These are phyloP conservation scores for Ophiocytium majus DNA, from an alignment of 352 stramenopile genomes.

Conservation along the genomic window DNA sequence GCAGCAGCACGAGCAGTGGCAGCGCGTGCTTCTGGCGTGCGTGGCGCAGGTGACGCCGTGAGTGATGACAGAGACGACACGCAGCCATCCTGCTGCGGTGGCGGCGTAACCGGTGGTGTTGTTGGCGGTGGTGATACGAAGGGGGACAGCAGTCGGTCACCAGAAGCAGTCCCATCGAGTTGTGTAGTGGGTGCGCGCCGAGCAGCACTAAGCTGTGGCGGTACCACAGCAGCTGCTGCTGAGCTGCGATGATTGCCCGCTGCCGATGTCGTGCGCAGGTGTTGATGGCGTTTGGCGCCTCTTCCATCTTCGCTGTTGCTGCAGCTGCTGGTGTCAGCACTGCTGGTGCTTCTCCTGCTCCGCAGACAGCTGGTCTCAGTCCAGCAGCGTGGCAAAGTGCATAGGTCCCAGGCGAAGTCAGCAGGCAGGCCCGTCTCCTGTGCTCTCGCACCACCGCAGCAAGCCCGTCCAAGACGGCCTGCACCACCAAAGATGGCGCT, in stretches of 20 bases:
- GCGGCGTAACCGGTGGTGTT: not conserved
- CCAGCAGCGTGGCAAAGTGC: not conserved
- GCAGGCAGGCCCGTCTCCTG: not conserved
- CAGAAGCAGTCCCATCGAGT: too few relatives aligned
- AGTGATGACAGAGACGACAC: not conserved
- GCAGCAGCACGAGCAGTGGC: too few relatives aligned
- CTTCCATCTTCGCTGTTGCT: not conserved
- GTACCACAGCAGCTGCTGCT: too few relatives aligned
- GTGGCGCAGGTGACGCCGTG: not conserved
- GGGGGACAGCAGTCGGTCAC: too few relatives aligned
- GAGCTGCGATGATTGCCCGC: too few relatives aligned
- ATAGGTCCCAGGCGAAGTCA: not conserved
- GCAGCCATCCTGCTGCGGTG: not conserved
- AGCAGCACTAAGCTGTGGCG: too few relatives aligned
- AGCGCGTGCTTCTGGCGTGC: not conserved
- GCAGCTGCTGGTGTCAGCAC: not conserved
- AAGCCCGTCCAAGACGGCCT: not conserved
- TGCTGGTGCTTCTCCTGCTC: not conserved
- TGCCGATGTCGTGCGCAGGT: too few relatives aligned
- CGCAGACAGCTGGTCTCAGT: not conserved
- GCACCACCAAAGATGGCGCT: too few relatives aligned
- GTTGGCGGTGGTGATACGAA: not conserved
- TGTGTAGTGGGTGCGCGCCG: too few relatives aligned
- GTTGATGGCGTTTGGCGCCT: not conserved
- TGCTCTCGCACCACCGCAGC: not conserved